Conservation (phyloP, 139 green algal species). For the Chlamydomonas urium region DNA sequence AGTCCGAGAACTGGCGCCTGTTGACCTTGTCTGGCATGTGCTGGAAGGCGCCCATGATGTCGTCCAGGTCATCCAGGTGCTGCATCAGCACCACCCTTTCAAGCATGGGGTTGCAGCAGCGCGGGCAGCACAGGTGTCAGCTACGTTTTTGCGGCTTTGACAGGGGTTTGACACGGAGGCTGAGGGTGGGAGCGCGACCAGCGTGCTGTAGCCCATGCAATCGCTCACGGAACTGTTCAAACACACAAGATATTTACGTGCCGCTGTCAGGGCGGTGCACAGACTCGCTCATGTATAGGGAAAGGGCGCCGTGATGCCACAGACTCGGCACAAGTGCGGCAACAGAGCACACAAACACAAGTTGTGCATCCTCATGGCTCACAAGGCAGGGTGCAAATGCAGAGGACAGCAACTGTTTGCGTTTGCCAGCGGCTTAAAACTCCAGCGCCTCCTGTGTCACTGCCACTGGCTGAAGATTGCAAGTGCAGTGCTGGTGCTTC, state of each 20-base stretch:
- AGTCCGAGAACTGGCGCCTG: not conserved
- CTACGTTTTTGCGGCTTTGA: not conserved
- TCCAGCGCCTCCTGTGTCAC: not conserved
- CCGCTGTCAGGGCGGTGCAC: too few species aligned
- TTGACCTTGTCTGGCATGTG: constrained; percentile 4
- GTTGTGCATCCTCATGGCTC: not conserved
- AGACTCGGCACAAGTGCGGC: too few species aligned
- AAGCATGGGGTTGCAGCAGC: not conserved
- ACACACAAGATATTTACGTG: not conserved
- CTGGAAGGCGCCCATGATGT: constrained; percentile 16
- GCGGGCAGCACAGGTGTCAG: not conserved
- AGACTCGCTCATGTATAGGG: too few species aligned
- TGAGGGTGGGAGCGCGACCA: not conserved
- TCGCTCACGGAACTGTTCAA: not conserved
- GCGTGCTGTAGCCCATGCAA: not conserved
- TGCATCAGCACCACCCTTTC: constrained; percentile 34
- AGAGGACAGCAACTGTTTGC: too few species aligned
- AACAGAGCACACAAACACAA: too few species aligned
- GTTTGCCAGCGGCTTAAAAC: too few species aligned
- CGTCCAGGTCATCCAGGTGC: constrained; percentile 43
- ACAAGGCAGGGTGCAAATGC: too few species aligned
- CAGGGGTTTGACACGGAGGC: not conserved
- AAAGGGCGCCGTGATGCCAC: too few species aligned
- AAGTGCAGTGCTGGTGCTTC: not conserved
- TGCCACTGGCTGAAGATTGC: not conserved